phyloP scores from a whole-genome alignment of 2,329 filamentous ascomycete genomes.

The Zymoseptoria ardabiliae region DNA sequence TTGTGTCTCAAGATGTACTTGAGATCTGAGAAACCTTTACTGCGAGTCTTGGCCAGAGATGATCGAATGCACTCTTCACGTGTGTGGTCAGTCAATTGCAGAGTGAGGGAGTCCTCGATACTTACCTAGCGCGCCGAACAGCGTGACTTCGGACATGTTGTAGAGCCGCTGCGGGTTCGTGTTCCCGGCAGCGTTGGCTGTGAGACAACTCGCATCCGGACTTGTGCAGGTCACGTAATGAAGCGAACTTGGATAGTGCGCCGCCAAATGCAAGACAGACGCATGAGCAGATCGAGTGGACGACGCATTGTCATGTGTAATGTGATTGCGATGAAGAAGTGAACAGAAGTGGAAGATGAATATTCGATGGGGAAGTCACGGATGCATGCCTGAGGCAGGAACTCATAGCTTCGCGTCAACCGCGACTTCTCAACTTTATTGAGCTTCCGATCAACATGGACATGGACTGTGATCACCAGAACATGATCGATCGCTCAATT shows the following conservation, averaged over 20 bases:
- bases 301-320: neutral
- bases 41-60: conserved; percentile 40
- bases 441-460: neutral
- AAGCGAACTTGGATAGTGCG: neutral
- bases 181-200: neutral
- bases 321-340: neutral
- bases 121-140: conserved; percentile 12
- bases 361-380: neutral
- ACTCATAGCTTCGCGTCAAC: neutral
- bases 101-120: conserved; percentile 7
- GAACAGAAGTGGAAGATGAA: neutral
- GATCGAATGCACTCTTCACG: conserved; percentile 33
- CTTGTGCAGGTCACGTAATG: neutral
- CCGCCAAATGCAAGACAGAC: neutral
- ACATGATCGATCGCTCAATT: neutral
- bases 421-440: neutral
- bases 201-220: neutral
- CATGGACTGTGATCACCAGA: neutral
- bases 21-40: conserved; percentile 47
- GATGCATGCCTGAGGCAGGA: neutral
- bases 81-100: conserved; percentile 4
- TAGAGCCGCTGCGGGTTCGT: neutral
- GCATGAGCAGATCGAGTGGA: neutral
- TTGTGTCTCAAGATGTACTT: conserved; percentile 51
- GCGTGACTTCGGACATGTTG: conserved; percentile 4